phyloP scores from a whole-genome alignment of 2,329 filamentous ascomycete genomes.

The Mycosphaerella sp. region DNA sequence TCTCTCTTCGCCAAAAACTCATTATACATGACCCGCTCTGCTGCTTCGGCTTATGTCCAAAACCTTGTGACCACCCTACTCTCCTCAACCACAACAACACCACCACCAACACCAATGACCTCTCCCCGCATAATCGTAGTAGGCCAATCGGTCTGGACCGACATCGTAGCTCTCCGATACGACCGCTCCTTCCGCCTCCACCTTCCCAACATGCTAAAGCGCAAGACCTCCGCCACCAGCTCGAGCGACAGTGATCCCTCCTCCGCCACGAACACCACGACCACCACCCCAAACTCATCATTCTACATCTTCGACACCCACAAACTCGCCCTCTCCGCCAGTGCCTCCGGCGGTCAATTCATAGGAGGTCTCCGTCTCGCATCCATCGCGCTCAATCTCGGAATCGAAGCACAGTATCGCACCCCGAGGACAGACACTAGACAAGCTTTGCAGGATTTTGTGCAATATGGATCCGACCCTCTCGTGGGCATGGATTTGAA shows the following conservation, averaged over 20 bases:
- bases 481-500: background rate
- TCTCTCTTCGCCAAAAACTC: background rate
- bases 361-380: background rate
- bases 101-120: background rate
- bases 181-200: background rate
- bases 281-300: no score
- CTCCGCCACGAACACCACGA: background rate
- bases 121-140: background rate
- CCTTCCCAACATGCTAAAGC: background rate
- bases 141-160: constrained; percentile 2
- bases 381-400: constrained; percentile 1
- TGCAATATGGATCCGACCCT: background rate
- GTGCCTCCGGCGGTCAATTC: background rate
- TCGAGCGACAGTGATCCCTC: background rate
- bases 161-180: background rate
- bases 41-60: background rate
- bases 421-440: background rate
- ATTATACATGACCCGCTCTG: background rate
- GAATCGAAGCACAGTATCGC: constrained; percentile 9
- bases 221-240: no score
- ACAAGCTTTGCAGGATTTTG: background rate
- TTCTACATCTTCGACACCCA: constrained; percentile 2
- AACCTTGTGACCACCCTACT: no score
- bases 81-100: background rate
- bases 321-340: background rate